Base-by-base conservation (phyloP, 1,284 basidiomycete genomes). In the Rugosomyces carneus region DNA sequence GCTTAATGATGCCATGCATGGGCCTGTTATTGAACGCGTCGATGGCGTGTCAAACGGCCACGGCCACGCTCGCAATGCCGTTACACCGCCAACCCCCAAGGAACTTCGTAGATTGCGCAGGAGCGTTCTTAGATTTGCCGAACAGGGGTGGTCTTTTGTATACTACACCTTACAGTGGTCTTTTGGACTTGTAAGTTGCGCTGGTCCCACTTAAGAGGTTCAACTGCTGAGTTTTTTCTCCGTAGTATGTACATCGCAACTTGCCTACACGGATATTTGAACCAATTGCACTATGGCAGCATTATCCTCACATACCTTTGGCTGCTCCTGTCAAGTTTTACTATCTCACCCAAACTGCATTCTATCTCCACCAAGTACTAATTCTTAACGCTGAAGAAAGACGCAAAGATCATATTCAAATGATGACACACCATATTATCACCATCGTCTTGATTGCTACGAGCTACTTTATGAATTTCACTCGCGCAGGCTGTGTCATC, bases 371-470 rank as follows among this genome's bases (percentile, higher is more conserved):
- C 61, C 92, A 95, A 66, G 72, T 96, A 15, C 74, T 97, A 51
- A 85, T 95, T 45, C 77, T 99, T 63, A 89, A 97, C 64, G 84
- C 92, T n/a, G 95, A 99, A 66, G 93, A 85, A 39, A 76, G 82
- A 44, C 77, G 95, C 47, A 93, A 92, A 61, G 95, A 99, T 66
- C 91, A 96, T 64, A 74, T 75, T 64, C 93, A 97, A 67, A 99
- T 98, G 95, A 88, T 97, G 74, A 72, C 82, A 23, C 95, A 99
- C 69, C 95, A 99, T 66, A 64, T 96, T 57, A 86, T 98, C 58
- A 95, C 93, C 15, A 79, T 94, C 48, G 63, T 75, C 32, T 79
- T 99, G 53, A 81, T 97, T 68, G 63, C 74, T 26, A 62, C 72
- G 23, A 93, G 89, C 60, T 99, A 96, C 67, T 73, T 75, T 45